Percentiles rank a stretch among this genome's conserved stretches.
Evolutionary conservation across 1,284 basidiomycete species (phyloP).

Genomic region (Puccinia horiana): DNA sequence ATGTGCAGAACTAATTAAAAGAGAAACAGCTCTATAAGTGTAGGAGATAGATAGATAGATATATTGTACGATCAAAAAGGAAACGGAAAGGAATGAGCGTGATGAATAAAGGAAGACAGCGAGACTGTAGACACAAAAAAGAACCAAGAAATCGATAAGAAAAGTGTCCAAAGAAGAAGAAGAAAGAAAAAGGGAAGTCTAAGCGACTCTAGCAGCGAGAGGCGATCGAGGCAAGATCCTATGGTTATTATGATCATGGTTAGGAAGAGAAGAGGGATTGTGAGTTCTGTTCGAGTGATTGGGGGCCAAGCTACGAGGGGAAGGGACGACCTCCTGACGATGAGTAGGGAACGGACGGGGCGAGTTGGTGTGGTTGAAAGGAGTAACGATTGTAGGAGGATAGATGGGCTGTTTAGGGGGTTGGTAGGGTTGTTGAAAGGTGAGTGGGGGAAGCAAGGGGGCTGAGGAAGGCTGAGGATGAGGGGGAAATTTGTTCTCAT

Average conservation of each 20-base stretch:
- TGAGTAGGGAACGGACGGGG: background rate
- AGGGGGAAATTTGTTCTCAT: background rate
- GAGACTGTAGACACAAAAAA: background rate
- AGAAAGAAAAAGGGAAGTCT: background rate
- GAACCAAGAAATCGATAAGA: background rate
- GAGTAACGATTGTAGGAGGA: background rate
- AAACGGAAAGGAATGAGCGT: too few species aligned
- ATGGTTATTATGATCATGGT: background rate
- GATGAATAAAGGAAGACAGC: too few species aligned
- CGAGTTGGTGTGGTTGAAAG: background rate
- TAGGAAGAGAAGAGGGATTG: too few species aligned
- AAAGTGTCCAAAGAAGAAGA: background rate
- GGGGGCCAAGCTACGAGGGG: background rate
- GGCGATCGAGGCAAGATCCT: slow-evolving; percentile 3
- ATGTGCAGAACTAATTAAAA: too few species aligned
- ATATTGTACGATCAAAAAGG: too few species aligned
- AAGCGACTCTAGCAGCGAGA: slow-evolving; percentile 27
- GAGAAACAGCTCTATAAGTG: too few species aligned
- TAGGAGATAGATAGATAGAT: too few species aligned
- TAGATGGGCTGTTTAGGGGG: background rate
- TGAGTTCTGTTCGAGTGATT: background rate
- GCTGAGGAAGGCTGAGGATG: background rate
- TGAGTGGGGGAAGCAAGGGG: background rate
- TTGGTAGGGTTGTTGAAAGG: background rate
- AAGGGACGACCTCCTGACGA: background rate